Conservation (phyloP, 768 basidiomycete genomes). For the Clathrus columnatus region DNA sequence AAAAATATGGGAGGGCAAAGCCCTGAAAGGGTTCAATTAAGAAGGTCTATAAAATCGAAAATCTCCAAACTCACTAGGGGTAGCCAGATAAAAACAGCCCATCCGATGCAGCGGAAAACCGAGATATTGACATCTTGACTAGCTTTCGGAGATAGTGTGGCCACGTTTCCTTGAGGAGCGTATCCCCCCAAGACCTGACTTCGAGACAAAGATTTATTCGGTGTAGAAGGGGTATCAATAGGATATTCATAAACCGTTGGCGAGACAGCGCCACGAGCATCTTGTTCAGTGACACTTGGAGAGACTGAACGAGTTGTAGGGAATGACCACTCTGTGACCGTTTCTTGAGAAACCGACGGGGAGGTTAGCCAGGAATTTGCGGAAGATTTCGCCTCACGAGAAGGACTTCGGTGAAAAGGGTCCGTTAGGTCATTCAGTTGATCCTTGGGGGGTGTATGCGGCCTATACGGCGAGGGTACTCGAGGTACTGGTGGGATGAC, state of each 20-base stretch:
- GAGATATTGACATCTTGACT: constrained; percentile 49
- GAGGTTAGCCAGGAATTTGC: constrained; percentile 72
- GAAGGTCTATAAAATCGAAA: not conserved
- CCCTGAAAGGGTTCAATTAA: constrained; percentile 28
- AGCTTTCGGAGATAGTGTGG: constrained; percentile 34
- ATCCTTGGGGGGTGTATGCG: constrained; percentile 32
- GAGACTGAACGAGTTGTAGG: constrained; percentile 34
- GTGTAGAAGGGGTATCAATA: constrained; percentile 43
- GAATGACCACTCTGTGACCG: constrained; percentile 62
- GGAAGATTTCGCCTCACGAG: constrained; percentile 48
- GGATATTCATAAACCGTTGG: constrained; percentile 34
- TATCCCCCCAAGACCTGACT: constrained; percentile 64
- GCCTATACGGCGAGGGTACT: constrained; percentile 47
- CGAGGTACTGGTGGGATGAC: constrained; percentile 47
- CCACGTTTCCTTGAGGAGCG: constrained; percentile 44
- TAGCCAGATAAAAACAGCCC: constrained; percentile 61
- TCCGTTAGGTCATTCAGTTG: constrained; percentile 41
- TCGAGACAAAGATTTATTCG: constrained; percentile 37
- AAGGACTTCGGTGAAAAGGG: constrained; percentile 52
- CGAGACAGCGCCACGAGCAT: constrained; percentile 27
- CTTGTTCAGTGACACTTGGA: constrained; percentile 19
- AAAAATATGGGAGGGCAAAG: constrained; percentile 56
- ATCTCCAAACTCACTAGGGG: constrained; percentile 44
- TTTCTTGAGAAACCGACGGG: constrained; percentile 45
- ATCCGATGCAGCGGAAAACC: constrained; percentile 43